Evolutionary conservation across 495 filamentous ascomycete species (phyloP).

Genomic region (Penicillium manginii): DNA sequence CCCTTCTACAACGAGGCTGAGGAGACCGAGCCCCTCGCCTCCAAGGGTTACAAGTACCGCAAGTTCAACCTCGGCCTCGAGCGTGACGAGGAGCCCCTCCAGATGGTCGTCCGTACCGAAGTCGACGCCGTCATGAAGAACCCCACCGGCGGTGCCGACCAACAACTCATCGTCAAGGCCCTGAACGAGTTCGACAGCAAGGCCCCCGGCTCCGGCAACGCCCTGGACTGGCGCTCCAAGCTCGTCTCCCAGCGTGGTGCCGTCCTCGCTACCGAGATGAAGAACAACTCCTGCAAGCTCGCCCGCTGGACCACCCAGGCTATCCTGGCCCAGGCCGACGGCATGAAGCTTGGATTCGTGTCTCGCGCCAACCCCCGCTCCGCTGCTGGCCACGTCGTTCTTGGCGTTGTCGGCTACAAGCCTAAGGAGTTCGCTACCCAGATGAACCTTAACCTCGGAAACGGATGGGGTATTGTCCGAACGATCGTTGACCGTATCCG

Average conservation of each 20-base stretch:
- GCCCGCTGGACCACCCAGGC: slow-evolving; percentile 95
- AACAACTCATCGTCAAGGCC: slow-evolving; percentile 89
- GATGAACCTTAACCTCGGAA: slow-evolving; percentile 95
- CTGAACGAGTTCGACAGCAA: slow-evolving; percentile 99
- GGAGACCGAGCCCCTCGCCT: slow-evolving; percentile 89
- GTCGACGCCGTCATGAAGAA: slow-evolving; percentile 95
- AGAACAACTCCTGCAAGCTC: slow-evolving; percentile 99
- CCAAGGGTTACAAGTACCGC: slow-evolving; percentile 97
- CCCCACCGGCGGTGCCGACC: slow-evolving; percentile 82
- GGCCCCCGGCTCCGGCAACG: slow-evolving; percentile 90
- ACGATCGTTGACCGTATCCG: slow-evolving; percentile 89
- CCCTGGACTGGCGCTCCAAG: slow-evolving; percentile 95
- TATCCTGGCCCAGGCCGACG: slow-evolving; percentile 91
- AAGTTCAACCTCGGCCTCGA: slow-evolving; percentile 93
- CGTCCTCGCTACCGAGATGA: slow-evolving; percentile 98
- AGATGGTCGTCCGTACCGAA: slow-evolving; percentile 94
- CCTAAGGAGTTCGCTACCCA: slow-evolving; percentile 93
- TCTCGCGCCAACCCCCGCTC: slow-evolving; percentile 89
- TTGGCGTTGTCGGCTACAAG: slow-evolving; percentile 96
- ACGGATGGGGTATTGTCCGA: slow-evolving; percentile 98
- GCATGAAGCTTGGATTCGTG: slow-evolving; percentile 99
- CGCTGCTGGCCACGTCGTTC: slow-evolving; percentile 87
- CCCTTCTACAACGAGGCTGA: slow-evolving; percentile 96
- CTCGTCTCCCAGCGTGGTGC: slow-evolving; percentile 90
- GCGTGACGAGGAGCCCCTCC: slow-evolving; percentile 85